Evolutionary conservation across 2,329 filamentous ascomycete genomes (phyloP), one percentile per base, ranked within the genome.

Genomic region (Emergomyces orientalis): DNA sequence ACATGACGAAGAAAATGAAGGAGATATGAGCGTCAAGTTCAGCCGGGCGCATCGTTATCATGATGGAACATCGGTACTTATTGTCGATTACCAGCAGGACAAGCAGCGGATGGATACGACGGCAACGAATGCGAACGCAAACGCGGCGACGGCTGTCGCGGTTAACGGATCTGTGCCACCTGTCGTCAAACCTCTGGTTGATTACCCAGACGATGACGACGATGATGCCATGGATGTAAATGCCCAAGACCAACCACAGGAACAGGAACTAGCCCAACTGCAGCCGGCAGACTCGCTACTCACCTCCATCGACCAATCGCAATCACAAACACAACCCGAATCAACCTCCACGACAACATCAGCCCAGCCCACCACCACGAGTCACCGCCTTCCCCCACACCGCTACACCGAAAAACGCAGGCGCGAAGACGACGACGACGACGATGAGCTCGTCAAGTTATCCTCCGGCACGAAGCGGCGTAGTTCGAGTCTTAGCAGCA

Each of bases 171-270:
- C 71, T 22, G 81, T 82, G 17, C 84, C 85, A 25, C 80, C 86
- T 0, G 75, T 83, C 9, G 76, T 83, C 59, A 91, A 88, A 71
- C 89, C 89, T 1, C 79, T 97, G 27, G 94, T 99, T 41, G 90
- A 96, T 73, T 99, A 99, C 72, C 86, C 88, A 0, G 95, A 97
- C 68, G 93, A 97, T 64, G 89, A 93, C n/a, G 85, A 82, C 63
- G 90, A 94, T 14, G 85, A 83, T 62, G 80, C 82, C 14, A 86
- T 88, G 74, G 86, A 87, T 70, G 78, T 83, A 41, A 78, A 76
- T 67, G 60, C 66, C 63, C 25, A 64, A 67, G 54, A 67, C 1
- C 22, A 51, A 51, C 22, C 47, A 7, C 22, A 27, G n/a, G 19
- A 45, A 45, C 41, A 45, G 37, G n/a, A n/a, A 39, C 11, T 39